Evolutionary conservation across 2,329 filamentous ascomycete genomes (phyloP).

Genomic region (Rhynchosporium agropyri): DNA sequence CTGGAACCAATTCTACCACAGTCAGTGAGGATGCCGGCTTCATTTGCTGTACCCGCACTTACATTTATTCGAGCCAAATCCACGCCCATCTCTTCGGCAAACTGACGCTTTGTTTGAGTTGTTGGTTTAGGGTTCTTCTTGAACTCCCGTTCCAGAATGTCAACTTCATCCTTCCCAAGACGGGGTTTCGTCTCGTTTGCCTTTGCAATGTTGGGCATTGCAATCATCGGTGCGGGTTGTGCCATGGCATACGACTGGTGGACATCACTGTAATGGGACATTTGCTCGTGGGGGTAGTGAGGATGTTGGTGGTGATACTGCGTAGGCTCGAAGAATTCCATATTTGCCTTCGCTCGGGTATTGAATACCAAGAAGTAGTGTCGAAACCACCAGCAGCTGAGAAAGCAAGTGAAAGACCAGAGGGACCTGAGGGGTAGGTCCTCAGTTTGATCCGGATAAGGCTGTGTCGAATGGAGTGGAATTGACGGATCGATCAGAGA

Average conservation of each 20-base stretch:
- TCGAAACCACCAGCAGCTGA: slow-evolving; percentile 19
- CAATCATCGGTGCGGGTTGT: slow-evolving; percentile 42
- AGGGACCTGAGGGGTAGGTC: slow-evolving; percentile 4
- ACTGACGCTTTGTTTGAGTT: slow-evolving; percentile 61
- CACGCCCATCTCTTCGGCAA: slow-evolving; percentile 64
- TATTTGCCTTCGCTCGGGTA: slow-evolving; percentile 29
- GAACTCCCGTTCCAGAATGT: slow-evolving; percentile 62
- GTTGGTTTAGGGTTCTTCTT: slow-evolving; percentile 66
- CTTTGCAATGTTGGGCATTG: slow-evolving; percentile 32
- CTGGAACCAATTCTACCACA: slow-evolving; percentile 69
- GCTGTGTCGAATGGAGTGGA: slow-evolving; percentile 6
- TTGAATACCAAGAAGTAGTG: slow-evolving; percentile 11
- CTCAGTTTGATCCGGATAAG: slow-evolving; percentile 5
- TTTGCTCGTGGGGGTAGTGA: slow-evolving; percentile 32
- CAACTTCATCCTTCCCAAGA: slow-evolving; percentile 61
- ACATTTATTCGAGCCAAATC: slow-evolving; percentile 67
- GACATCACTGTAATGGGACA: slow-evolving; percentile 29
- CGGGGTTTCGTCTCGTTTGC: slow-evolving; percentile 42
- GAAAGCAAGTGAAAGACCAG: slow-evolving; percentile 20
- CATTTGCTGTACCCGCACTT: slow-evolving; percentile 51
- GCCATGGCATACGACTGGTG: slow-evolving; percentile 30
- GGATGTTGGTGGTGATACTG: slow-evolving; percentile 30
- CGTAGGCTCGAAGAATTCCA: slow-evolving; percentile 38
- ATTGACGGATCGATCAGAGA: slow-evolving; percentile 18
- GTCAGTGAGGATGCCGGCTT: slow-evolving; percentile 27